A percentile compares a stretch with the other conserved stretches of the same genome.
Conservation (phyloP, 352 stramenopile species). For the Aphanomyces cochlioides region DNA sequence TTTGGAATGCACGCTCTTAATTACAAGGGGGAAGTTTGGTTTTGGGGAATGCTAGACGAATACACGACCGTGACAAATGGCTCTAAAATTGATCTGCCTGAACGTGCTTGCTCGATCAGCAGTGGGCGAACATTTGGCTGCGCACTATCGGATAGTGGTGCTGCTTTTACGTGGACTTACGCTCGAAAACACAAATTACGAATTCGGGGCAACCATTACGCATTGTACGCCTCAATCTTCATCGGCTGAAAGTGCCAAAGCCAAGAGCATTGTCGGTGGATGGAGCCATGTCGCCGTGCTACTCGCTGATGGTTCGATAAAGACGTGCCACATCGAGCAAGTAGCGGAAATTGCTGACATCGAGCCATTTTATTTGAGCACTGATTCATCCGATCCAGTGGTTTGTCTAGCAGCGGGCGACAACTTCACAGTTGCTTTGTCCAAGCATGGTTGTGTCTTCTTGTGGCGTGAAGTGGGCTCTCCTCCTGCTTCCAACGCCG, state of each 20-base stretch:
- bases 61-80: background rate
- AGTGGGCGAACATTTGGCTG: conserved; percentile 4
- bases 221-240: background rate
- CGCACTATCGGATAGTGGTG: conserved; percentile 7
- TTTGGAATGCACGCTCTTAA: conserved; percentile 27
- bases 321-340: background rate
- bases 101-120: background rate
- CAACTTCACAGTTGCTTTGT: conserved; percentile 21
- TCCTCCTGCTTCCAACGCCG: background rate
- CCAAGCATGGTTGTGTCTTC: background rate
- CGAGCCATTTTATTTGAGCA: background rate
- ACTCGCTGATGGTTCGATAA: background rate
- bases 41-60: conserved; percentile 12
- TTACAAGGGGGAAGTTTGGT: conserved; percentile 14
- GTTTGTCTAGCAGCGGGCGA: background rate
- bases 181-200: background rate
- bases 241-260: background rate
- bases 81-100: background rate
- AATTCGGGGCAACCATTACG: background rate
- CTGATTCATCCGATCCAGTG: background rate
- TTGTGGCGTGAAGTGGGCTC: conserved; percentile 7
- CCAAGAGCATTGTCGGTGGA: conserved; percentile 2
- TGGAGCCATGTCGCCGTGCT: conserved; percentile 11
- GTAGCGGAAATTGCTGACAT: background rate
- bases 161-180: background rate